phyloP scores from a whole-genome alignment of 108 stramenopile genomes.

The Cyclotella distinguenda region DNA sequence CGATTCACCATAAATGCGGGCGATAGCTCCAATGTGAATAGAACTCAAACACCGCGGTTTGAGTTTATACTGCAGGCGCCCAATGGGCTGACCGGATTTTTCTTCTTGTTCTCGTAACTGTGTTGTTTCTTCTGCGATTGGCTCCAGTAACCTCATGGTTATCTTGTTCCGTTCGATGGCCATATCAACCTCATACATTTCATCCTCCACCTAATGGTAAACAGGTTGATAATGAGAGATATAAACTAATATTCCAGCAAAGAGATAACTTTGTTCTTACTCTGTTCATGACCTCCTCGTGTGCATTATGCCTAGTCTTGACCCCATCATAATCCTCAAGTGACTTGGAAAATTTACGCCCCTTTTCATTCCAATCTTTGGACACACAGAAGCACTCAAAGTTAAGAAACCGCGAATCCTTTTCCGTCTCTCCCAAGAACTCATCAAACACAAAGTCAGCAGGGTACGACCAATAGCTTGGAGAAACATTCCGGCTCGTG shows the following conservation, averaged over 20 bases:
- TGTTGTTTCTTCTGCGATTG: constrained; percentile 89
- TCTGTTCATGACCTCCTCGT: constrained; percentile 71
- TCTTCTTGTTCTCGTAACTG: constrained; percentile 73
- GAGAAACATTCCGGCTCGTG: constrained; percentile 48
- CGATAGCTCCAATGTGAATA: constrained; percentile 82
- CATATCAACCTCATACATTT: constrained; percentile 97
- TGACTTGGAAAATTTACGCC: constrained; percentile 25
- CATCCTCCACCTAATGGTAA: constrained; percentile 68
- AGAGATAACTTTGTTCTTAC: not conserved
- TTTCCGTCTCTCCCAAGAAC: constrained; percentile 57
- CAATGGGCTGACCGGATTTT: constrained; percentile 86
- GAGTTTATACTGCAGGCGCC: constrained; percentile 79
- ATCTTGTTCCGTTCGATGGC: constrained; percentile 91
- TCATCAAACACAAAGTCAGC: constrained; percentile 57
- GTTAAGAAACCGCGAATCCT: constrained; percentile 62
- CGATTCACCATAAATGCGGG: constrained; percentile 78
- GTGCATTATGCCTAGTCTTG: constrained; percentile 60
- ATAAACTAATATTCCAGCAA: not conserved
- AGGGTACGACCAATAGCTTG: constrained; percentile 74
- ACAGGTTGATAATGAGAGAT: not conserved
- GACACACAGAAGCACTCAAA: constrained; percentile 47
- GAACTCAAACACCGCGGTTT: constrained; percentile 60
- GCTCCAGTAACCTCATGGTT: constrained; percentile 90
- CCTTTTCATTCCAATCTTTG: constrained; percentile 19
- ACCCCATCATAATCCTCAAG: constrained; percentile 71